A percentile compares a stretch with the other conserved stretches of the same genome.
phyloP scores from a whole-genome alignment of 805 yeast species.

The Ogataea nonfermentans region DNA sequence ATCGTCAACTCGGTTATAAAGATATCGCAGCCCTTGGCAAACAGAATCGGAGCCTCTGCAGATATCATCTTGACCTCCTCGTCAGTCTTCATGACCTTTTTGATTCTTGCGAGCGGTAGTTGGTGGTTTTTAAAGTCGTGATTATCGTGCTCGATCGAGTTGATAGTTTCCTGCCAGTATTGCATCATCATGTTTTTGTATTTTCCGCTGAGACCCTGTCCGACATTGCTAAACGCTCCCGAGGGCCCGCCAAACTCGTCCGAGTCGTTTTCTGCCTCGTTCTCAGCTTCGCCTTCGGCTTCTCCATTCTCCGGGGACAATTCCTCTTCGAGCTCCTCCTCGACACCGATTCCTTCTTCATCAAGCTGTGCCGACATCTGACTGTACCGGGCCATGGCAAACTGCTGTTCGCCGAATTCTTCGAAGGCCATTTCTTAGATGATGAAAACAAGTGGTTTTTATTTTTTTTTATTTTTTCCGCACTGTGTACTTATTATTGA shows the following conservation, averaged over 20 bases:
- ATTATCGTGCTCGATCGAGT: slow-evolving; percentile 80
- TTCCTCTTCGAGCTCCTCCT: slow-evolving; percentile 32
- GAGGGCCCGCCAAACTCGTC: slow-evolving; percentile 36
- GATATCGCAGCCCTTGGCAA: slow-evolving; percentile 97
- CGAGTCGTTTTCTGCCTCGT: slow-evolving; percentile 37
- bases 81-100: slow-evolving; percentile 97
- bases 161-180: slow-evolving; percentile 96
- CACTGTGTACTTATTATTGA: slow-evolving; percentile 2
- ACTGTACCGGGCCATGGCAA: slow-evolving; percentile 13
- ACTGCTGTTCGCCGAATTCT: slow-evolving; percentile 17
- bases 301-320: slow-evolving; percentile 27
- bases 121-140: slow-evolving; percentile 94
- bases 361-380: slow-evolving; percentile 15
- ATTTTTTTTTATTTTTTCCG: neutral
- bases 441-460: slow-evolving; percentile 4
- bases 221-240: slow-evolving; percentile 66
- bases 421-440: slow-evolving; percentile 20
- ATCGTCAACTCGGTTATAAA: slow-evolving; percentile 95
- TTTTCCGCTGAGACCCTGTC: slow-evolving; percentile 82
- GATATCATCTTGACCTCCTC: slow-evolving; percentile 96
- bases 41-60: slow-evolving; percentile 96
- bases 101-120: slow-evolving; percentile 91
- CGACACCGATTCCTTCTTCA: slow-evolving; percentile 20
- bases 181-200: slow-evolving; percentile 89
- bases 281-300: slow-evolving; percentile 34